These are phyloP conservation scores for Waltergamsia citrina DNA, from an alignment of 2,329 filamentous ascomycete species.

Conservation along the genomic window DNA sequence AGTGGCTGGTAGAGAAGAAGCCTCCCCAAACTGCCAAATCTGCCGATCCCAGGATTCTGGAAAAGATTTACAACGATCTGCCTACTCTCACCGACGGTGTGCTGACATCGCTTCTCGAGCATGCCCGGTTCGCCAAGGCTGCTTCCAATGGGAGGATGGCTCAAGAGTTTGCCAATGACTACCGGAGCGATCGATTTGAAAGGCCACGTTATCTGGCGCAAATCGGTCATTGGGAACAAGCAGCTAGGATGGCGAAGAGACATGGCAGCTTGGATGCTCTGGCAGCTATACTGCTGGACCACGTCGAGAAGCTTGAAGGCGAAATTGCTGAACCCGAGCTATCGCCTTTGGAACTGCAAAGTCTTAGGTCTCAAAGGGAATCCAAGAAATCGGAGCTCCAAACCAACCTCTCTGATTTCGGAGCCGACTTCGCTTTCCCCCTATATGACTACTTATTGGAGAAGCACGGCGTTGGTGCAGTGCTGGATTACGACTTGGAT, in stretches of 20 bases:
- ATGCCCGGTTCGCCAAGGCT: slow-evolving; percentile 37
- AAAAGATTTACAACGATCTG: slow-evolving; percentile 35
- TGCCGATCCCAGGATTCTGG: slow-evolving; percentile 29
- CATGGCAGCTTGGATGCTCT: slow-evolving; percentile 45
- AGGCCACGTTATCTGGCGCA: slow-evolving; percentile 44
- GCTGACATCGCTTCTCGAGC: slow-evolving; percentile 43
- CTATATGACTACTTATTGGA: slow-evolving; percentile 73
- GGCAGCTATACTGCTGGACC: slow-evolving; percentile 45
- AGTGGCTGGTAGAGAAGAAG: slow-evolving; percentile 23
- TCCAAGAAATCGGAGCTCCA: slow-evolving; percentile 36
- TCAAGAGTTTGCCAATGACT: slow-evolving; percentile 37
- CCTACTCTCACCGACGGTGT: slow-evolving; percentile 45
- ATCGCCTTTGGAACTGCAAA: slow-evolving; percentile 16
- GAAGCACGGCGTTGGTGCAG: slow-evolving; percentile 52
- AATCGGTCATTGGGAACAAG: slow-evolving; percentile 47
- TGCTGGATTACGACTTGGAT: slow-evolving; percentile 65
- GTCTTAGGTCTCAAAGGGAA: slow-evolving; percentile 23
- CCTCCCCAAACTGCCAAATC: slow-evolving; percentile 17
- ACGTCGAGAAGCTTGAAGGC: slow-evolving; percentile 31
- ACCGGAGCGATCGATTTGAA: slow-evolving; percentile 38
- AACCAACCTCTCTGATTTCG: slow-evolving; percentile 52
- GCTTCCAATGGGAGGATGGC: slow-evolving; percentile 27
- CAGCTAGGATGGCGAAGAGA: slow-evolving; percentile 47
- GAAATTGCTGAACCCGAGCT: slow-evolving; percentile 16
- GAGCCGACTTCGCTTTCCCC: slow-evolving; percentile 59